Conservation (phyloP, 2,329 filamentous ascomycete genomes). For the Cryoendolithus antarcticus region DNA sequence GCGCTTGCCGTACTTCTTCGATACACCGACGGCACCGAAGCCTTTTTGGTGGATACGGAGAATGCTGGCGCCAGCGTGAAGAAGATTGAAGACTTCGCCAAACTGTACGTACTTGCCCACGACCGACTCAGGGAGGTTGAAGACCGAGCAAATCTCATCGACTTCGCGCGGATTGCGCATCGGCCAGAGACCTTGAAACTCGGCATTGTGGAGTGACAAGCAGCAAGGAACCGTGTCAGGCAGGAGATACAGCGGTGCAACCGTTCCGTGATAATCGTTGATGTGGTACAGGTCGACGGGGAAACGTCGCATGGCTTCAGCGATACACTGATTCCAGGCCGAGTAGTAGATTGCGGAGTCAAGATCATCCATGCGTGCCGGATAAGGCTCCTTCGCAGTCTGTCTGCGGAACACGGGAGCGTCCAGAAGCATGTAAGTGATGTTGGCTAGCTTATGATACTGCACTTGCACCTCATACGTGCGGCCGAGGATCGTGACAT, state of each 20-base stretch:
- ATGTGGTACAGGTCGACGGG: constrained; percentile 52
- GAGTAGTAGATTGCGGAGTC: constrained; percentile 57
- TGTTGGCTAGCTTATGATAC: constrained; percentile 51
- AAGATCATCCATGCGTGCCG: constrained; percentile 56
- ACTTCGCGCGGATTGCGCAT: constrained; percentile 50
- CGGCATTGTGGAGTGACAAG: constrained; percentile 55
- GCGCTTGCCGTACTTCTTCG: constrained; percentile 57
- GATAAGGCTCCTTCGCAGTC: constrained; percentile 50
- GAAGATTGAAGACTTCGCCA: constrained; percentile 55
- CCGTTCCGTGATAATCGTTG: constrained; percentile 52
- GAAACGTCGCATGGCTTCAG: constrained; percentile 50
- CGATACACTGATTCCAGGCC: constrained; percentile 59
- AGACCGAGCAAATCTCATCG: constrained; percentile 52
- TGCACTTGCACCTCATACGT: constrained; percentile 51
- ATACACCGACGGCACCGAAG: constrained; percentile 55
- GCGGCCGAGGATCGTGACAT: constrained; percentile 48
- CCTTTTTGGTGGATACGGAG: constrained; percentile 56
- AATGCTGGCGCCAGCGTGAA: constrained; percentile 54
- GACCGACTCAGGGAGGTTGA: constrained; percentile 47
- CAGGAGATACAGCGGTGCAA: constrained; percentile 52
- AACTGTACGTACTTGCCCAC: constrained; percentile 53
- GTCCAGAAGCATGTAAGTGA: constrained; percentile 56
- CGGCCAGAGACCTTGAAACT: constrained; percentile 58
- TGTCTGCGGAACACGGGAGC: constrained; percentile 56
- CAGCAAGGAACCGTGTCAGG: constrained; percentile 50